Evolutionary conservation across 2,329 filamentous ascomycete species (phyloP).

Genomic region (Blastomyces emzantsi): DNA sequence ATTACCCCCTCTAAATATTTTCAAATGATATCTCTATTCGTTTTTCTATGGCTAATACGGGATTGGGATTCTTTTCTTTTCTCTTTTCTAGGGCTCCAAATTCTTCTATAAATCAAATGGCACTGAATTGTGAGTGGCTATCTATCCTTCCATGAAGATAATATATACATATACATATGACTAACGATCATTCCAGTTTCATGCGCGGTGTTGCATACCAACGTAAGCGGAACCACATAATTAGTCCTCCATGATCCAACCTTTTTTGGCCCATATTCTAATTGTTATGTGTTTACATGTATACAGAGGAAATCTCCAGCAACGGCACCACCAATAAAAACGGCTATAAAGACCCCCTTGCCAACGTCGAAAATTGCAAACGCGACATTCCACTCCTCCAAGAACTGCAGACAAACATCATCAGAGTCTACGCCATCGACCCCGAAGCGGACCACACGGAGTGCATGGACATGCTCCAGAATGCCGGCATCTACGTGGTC

Average conservation of each 20-base stretch:
- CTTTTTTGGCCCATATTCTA: background rate
- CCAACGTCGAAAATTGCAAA: constrained; percentile 60
- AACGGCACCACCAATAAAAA: constrained; percentile 45
- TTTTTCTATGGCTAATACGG: background rate
- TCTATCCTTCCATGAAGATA: constrained; percentile 15
- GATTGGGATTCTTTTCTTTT: background rate
- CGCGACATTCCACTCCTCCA: constrained; percentile 77
- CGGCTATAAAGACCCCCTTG: constrained; percentile 72
- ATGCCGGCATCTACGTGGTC: constrained; percentile 89
- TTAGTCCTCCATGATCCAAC: background rate
- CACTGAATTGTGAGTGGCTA: constrained; percentile 53
- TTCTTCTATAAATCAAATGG: constrained; percentile 84
- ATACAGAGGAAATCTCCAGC: constrained; percentile 49
- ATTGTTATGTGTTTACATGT: constrained; percentile 14
- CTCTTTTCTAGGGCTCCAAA: constrained; percentile 55
- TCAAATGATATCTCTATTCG: too few relatives aligned
- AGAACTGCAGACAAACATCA: constrained; percentile 77
- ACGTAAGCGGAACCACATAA: constrained; percentile 34
- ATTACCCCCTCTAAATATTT: constrained; percentile 8
- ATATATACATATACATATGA: constrained; percentile 9
- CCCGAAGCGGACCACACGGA: constrained; percentile 64
- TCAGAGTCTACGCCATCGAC: constrained; percentile 92
- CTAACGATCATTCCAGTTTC: constrained; percentile 45
- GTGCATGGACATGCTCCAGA: constrained; percentile 76
- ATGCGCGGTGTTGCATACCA: constrained; percentile 96